phyloP scores from a whole-genome alignment of 495 filamentous ascomycete genomes.

The Trichocladium antarcticum region DNA sequence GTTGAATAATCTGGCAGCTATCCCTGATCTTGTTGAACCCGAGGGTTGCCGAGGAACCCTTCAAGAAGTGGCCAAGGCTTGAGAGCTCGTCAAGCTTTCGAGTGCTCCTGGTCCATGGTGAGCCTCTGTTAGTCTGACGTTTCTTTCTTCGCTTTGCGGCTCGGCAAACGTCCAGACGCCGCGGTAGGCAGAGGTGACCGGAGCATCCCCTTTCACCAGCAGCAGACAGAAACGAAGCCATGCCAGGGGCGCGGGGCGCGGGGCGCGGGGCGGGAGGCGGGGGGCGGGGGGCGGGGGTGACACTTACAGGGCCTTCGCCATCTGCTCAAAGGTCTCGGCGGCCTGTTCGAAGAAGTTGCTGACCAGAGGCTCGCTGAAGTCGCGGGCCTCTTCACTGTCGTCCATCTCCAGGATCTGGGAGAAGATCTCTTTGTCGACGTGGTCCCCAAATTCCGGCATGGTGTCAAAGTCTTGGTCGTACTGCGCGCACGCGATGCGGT shows the following conservation, averaged over 20 bases:
- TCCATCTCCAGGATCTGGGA: constrained; percentile 97
- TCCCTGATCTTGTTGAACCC: constrained; percentile 88
- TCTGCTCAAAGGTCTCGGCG: constrained; percentile 70
- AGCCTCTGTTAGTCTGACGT: constrained; percentile 9
- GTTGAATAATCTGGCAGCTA: constrained; percentile 90
- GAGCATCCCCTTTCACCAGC: too few species aligned
- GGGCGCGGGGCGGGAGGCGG: background rate
- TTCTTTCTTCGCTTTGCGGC: background rate
- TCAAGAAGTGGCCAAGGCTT: constrained; percentile 83
- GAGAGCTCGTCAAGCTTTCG: constrained; percentile 64
- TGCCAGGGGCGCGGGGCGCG: too few species aligned
- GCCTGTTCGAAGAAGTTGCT: constrained; percentile 90
- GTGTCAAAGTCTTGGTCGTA: constrained; percentile 15
- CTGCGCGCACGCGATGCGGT: constrained; percentile 7
- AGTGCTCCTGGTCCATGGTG: constrained; percentile 39
- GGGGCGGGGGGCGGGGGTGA: background rate
- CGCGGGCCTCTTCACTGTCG: constrained; percentile 67
- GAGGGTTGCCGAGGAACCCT: constrained; percentile 94
- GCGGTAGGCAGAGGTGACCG: too few species aligned
- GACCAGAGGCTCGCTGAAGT: constrained; percentile 75
- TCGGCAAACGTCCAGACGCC: too few species aligned
- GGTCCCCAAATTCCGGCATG: constrained; percentile 47
- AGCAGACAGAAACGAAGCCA: too few species aligned
- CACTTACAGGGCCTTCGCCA: constrained; percentile 73
- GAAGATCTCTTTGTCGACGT: constrained; percentile 70